Percentiles rank a stretch among this genome's conserved stretches.
Evolutionary conservation across 2,329 filamentous ascomycete species (phyloP).

Genomic region (Gaeumannomyces tritici): DNA sequence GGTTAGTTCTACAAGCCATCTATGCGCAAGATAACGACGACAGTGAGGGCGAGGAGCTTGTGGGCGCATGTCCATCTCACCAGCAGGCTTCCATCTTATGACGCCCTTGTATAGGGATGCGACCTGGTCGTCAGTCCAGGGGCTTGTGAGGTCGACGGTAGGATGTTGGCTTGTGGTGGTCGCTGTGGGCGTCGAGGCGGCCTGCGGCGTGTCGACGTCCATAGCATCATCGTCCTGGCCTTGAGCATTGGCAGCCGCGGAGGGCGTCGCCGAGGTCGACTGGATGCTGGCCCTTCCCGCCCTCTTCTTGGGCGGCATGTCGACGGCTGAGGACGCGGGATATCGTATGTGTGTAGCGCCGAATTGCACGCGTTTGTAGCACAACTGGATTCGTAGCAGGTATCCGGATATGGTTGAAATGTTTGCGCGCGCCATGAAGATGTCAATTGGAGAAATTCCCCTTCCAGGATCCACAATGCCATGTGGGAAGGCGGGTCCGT

Average conservation of each 20-base stretch:
- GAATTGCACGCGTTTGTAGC: too few relatives aligned
- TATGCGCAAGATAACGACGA: neutral
- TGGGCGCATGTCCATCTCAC: conserved; percentile 28
- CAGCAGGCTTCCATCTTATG: conserved; percentile 93
- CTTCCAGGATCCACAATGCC: too few relatives aligned
- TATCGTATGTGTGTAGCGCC: too few relatives aligned
- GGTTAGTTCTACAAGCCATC: conserved; percentile 3
- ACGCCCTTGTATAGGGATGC: conserved; percentile 88
- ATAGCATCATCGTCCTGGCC: conserved; percentile 48
- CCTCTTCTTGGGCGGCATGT: conserved; percentile 56
- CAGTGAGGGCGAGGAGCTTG: neutral
- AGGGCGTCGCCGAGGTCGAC: conserved; percentile 19
- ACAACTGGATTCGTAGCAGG: too few relatives aligned
- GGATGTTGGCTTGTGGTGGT: conserved; percentile 24
- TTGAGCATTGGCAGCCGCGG: conserved; percentile 29
- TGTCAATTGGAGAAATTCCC: too few relatives aligned
- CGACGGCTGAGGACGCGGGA: too few relatives aligned
- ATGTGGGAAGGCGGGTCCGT: too few relatives aligned
- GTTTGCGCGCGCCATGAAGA: too few relatives aligned
- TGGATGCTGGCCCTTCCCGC: conserved; percentile 42
- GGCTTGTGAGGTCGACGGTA: conserved; percentile 44
- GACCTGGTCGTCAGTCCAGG: conserved; percentile 94
- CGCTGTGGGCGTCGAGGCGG: conserved; percentile 39
- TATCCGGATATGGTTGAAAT: too few relatives aligned
- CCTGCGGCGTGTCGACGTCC: conserved; percentile 46